These are phyloP conservation scores for Crithidia sp. DNA, from an alignment of 208 protist genomes.

Conservation along the genomic window DNA sequence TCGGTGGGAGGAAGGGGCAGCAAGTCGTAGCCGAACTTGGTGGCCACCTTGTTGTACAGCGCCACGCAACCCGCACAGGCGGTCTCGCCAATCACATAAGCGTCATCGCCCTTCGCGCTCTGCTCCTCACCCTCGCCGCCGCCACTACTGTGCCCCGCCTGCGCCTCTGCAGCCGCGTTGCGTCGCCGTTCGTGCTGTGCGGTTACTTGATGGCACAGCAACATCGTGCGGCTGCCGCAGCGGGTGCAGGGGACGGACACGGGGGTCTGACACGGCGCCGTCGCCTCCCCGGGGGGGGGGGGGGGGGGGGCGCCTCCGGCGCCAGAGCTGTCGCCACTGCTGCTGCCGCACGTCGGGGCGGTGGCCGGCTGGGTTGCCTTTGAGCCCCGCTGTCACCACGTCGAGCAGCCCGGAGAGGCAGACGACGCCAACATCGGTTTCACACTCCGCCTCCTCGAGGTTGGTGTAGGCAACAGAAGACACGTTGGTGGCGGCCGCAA, in stretches of 20 bases:
- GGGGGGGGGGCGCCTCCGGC: too few species aligned
- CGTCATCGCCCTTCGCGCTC: constrained; percentile 16
- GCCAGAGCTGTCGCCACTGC: constrained; percentile 39
- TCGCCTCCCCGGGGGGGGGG: constrained; percentile 53
- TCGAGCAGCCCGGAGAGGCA: constrained; percentile 61
- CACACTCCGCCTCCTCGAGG: constrained; percentile 41
- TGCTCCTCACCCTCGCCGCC: constrained; percentile 4
- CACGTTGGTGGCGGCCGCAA: constrained; percentile 10
- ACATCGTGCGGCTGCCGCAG: constrained; percentile 58
- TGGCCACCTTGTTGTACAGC: constrained; percentile 79
- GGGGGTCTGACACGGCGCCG: constrained; percentile 46
- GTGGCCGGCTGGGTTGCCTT: constrained; percentile 21
- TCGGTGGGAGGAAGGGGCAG: constrained; percentile 32
- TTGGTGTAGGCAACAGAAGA: constrained; percentile 30
- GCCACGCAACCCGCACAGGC: constrained; percentile 78
- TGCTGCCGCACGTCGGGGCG: constrained; percentile 35
- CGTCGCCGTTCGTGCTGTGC: constrained; percentile 29
- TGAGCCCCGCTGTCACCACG: constrained; percentile 29
- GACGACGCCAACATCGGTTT: constrained; percentile 71
- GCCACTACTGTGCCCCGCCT: background rate
- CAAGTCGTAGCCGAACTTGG: constrained; percentile 53
- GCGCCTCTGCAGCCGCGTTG: constrained; percentile 23
- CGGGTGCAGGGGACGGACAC: constrained; percentile 72
- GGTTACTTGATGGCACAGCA: constrained; percentile 61
- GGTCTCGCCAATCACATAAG: constrained; percentile 50